Percentiles rank a stretch among this genome's conserved stretches.
These are phyloP conservation scores for Sambucus nigra DNA, from an alignment of 129 eudicot genomes.

Conservation along the genomic window DNA sequence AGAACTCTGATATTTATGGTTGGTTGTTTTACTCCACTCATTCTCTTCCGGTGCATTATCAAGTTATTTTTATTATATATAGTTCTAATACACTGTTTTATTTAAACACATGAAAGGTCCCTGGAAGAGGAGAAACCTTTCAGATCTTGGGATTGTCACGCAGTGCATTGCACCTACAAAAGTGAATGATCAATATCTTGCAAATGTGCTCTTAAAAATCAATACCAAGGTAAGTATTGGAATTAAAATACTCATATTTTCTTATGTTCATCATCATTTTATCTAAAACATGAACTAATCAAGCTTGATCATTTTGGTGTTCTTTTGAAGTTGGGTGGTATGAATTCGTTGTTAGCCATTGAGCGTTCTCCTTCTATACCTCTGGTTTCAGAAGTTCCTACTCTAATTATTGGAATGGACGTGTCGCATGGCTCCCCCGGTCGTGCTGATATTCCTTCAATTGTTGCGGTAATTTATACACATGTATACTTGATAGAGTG, in stretches of 20 bases:
- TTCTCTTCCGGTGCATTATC: background rate
- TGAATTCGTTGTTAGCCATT: conserved; percentile 44
- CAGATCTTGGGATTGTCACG: conserved; percentile 55
- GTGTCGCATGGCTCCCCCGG: conserved; percentile 88
- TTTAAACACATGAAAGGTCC: conserved; percentile 42
- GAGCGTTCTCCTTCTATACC: conserved; percentile 44
- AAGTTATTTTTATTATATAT: background rate
- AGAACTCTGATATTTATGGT: conserved; percentile 79
- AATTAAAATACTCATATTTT: no score
- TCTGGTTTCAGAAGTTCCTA: conserved; percentile 46
- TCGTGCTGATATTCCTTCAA: conserved; percentile 70
- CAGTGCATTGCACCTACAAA: conserved; percentile 74
- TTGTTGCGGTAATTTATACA: conserved; percentile 56
- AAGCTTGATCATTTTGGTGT: background rate
- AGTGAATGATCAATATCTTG: conserved; percentile 72
- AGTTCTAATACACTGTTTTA: background rate
- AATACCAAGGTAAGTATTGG: conserved; percentile 57
- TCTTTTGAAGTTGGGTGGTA: conserved; percentile 61
- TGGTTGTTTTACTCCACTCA: conserved; percentile 7
- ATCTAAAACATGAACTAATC: background rate
- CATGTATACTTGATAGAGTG: background rate
- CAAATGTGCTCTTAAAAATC: conserved; percentile 65
- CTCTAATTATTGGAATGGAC: conserved; percentile 80
- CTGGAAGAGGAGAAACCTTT: conserved; percentile 59
- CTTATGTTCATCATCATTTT: background rate